Conservation (phyloP, 345 rosid species). For the Odontarrhena argentea region DNA sequence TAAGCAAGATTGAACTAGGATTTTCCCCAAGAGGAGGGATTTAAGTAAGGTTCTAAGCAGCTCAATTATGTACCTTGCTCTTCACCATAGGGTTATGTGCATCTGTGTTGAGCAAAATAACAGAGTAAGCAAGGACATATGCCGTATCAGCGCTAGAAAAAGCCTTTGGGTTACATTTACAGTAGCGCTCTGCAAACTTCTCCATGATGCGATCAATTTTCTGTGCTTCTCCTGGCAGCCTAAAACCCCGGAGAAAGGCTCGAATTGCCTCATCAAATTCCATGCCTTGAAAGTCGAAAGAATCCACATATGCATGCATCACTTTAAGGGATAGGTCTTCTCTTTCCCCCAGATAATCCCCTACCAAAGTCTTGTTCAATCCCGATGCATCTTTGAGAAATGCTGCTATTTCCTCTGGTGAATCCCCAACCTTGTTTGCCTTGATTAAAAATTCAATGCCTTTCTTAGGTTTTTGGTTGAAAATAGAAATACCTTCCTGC, state of each 20-base stretch:
- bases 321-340: constrained; percentile 93
- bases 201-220: constrained; percentile 99
- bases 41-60: constrained; percentile 20
- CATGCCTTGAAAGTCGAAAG: constrained; percentile 85
- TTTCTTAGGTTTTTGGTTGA: constrained; percentile 93
- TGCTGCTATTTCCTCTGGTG: constrained; percentile 94
- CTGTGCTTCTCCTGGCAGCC: constrained; percentile 99
- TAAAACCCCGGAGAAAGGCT: constrained; percentile 80
- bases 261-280: constrained; percentile 98
- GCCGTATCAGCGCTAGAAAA: constrained; percentile 97
- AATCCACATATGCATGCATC: constrained; percentile 97
- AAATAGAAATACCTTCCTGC: constrained; percentile 99
- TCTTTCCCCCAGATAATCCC: constrained; percentile 99
- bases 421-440: constrained; percentile 88
- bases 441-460: constrained; percentile 95
- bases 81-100: constrained; percentile 98
- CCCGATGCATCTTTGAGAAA: constrained; percentile 91
- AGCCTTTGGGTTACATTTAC: constrained; percentile 94
- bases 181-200: constrained; percentile 94
- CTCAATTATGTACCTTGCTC: constrained; percentile 69
- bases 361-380: constrained; percentile 82
- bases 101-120: constrained; percentile 96
- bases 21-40: constrained; percentile 13
- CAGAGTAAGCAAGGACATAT: constrained; percentile 98
- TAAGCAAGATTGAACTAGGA: constrained; percentile 30